Evolutionary conservation across 208 protist species (phyloP).

Genomic region (Leishmania gerbilli): DNA sequence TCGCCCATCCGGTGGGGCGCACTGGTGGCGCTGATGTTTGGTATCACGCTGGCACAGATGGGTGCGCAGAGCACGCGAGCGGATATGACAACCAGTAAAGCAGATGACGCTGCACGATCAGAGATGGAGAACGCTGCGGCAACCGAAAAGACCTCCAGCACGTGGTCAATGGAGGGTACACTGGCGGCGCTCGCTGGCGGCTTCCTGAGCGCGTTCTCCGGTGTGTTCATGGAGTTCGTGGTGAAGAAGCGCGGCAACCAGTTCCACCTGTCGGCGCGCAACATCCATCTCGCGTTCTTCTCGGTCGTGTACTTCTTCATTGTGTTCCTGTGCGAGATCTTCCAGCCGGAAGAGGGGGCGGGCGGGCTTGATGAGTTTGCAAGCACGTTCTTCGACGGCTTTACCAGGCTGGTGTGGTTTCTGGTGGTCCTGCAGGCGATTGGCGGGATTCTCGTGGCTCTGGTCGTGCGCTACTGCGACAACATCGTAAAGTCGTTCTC

Average conservation of each 20-base stretch:
- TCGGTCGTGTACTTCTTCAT: constrained; percentile 34
- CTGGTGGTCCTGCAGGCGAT: constrained; percentile 59
- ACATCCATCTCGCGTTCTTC: constrained; percentile 50
- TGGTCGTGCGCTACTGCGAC: constrained; percentile 73
- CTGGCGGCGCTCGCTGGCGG: constrained; percentile 33
- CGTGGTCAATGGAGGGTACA: constrained; percentile 38
- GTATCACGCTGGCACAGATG: constrained; percentile 50
- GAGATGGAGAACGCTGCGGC: background rate
- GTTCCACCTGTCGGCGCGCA: constrained; percentile 30
- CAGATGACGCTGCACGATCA: background rate
- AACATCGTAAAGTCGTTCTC: constrained; percentile 82
- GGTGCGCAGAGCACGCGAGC: constrained; percentile 15
- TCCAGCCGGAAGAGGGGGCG: background rate
- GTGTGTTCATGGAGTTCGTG: constrained; percentile 63
- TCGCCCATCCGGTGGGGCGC: constrained; percentile 48
- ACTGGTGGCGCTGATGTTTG: constrained; percentile 41
- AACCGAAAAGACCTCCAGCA: constrained; percentile 1
- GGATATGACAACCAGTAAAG: background rate
- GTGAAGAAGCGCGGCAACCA: constrained; percentile 50
- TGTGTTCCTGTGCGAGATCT: constrained; percentile 3
- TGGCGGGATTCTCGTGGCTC: constrained; percentile 62
- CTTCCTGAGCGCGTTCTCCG: constrained; percentile 47
- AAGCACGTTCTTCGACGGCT: constrained; percentile 53
- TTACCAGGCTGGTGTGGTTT: constrained; percentile 51
- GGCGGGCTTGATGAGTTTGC: background rate